Evolutionary conservation across 495 filamentous ascomycete species (phyloP), one percentile per base, ranked within the genome.

Genomic region (Aspergillus bertholletiae): DNA sequence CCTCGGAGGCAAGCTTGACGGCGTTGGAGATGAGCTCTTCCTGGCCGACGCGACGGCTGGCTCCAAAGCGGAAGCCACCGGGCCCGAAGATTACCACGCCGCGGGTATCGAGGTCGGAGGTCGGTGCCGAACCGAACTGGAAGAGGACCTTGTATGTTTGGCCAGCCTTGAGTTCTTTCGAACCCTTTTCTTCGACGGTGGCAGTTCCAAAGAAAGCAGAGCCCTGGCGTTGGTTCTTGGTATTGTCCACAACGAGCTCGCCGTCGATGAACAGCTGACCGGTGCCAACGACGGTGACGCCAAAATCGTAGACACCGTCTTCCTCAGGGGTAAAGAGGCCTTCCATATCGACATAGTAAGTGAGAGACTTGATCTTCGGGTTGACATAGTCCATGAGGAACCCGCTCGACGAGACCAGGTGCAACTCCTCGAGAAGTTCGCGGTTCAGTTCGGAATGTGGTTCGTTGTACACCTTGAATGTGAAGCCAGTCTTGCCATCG

Each of bases 51-150:
- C 84, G 81, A 60, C 86, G 83, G 61, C 83, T 84, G 59, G 84
- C 88, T 3, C 89, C 88, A 49, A 94, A 88, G 13, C 90, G 82
- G 69, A 88, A 88, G 2, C 90, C 90, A 46, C 89, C 90, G 56
- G 83, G 81, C 24, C 81, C 80, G 62, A 86, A 81, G 44, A 75
- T 59, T 2, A 80, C 74, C 23, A 77, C 71, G 26, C 71, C 76
- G 43, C 73, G 79, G 12, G 69, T 74, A 32, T 80, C 70, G 1
- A 88, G 69, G 46, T 82, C 84, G 21, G 79, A 82, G 20, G 85
- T 87, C 35, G 79, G 81, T 21, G 79, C 80, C 44, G 77, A 86
- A 49, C 84, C 83, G 65, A 86, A 89, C 56, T 88, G 76, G 55
- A 88, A 73, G 34, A 78, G 63, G 28, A 90, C 57, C 47, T 80